Evolutionary conservation across 495 filamentous ascomycete genomes (phyloP), one percentile per base, ranked within the genome.

Genomic region (Bombardia bombarda): DNA sequence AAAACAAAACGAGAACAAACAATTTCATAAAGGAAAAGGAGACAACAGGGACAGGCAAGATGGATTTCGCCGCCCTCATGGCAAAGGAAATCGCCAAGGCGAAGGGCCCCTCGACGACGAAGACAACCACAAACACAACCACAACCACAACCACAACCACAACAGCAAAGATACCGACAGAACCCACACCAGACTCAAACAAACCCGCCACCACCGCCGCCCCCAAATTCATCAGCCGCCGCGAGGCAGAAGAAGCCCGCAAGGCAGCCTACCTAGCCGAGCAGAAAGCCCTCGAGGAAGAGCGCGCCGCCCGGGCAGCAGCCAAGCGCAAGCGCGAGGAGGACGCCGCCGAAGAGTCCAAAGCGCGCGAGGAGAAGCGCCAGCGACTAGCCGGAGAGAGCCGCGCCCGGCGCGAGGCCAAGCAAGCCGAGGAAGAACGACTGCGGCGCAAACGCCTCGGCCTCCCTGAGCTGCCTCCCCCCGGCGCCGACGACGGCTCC

Each of bases 41-140:
- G 3, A 36, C 34, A 36, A 36, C 16, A 9, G 9, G 9, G 13
- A 28, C 21, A 8, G 5, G 68, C 56, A 56, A 32, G 28, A 98
- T 98, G 92, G 89, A 98, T 63, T 96, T 98, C 73, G 87, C 86
- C 36, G 74, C 86, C 8, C 71, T 98, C 31, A 90, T 98, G 85
- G 78, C 84, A 53, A 79, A 83, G 45, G 85, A 94, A 62, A 93
- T 96, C 61, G 75, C 84, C 53, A 87, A 93, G 60, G 69, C 78
- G 49, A 85, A 84, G 62, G 58, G 69, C 46, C 55, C 67, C 47
- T 10, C 32, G 32, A 13, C 45, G 14, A 42, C 34, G 38, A 14
- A 23, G 3, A 20, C 22, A 23, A 36, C 44, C 13, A 38, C 66
- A 48, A 3, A 46, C 26, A 32, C 19, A 44, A 31, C 65, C 36